A percentile compares a stretch with the other conserved stretches of the same genome.
These are phyloP conservation scores for Trebouxia sp. DNA, from an alignment of 139 green algal genomes.

Conservation along the genomic window DNA sequence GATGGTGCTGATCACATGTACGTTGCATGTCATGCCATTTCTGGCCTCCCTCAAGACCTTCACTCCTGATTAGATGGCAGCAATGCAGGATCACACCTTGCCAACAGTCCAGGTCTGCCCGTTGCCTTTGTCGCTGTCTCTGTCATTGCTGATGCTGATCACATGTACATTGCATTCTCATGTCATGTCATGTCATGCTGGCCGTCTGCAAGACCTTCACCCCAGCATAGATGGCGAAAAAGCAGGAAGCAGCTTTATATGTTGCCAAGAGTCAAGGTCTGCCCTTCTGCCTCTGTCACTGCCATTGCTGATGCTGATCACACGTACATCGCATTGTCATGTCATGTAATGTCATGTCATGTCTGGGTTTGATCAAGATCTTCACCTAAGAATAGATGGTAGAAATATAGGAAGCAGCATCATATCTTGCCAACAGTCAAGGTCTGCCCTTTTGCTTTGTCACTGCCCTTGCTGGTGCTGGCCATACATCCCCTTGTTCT, in stretches of 20 bases:
- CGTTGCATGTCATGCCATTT: not conserved
- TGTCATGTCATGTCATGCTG: not conserved
- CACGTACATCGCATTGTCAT: no score
- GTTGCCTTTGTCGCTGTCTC: not conserved
- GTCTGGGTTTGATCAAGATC: slow-evolving; percentile 21
- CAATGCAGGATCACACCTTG: slow-evolving; percentile 7
- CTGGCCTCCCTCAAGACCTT: slow-evolving; percentile 33
- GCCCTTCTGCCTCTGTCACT: not conserved
- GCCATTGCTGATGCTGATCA: no score
- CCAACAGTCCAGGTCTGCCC: not conserved
- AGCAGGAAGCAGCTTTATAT: not conserved
- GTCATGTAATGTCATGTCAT: no score
- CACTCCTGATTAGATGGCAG: not conserved
- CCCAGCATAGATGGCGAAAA: not conserved
- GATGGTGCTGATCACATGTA: not conserved
- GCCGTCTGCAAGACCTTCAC: slow-evolving; percentile 29
- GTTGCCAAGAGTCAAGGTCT: not conserved
- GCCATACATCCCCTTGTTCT: no score
- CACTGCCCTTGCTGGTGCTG: no score
- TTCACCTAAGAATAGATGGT: not conserved
- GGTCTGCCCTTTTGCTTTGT: not conserved
- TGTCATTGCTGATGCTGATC: not conserved
- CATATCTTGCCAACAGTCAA: not conserved
- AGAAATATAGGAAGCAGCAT: slow-evolving; percentile 12
- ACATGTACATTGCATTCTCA: not conserved